A percentile compares a stretch with the other conserved stretches of the same genome.
phyloP scores from a whole-genome alignment of 2,329 filamentous ascomycete genomes.

The Huntiella abstrusa region DNA sequence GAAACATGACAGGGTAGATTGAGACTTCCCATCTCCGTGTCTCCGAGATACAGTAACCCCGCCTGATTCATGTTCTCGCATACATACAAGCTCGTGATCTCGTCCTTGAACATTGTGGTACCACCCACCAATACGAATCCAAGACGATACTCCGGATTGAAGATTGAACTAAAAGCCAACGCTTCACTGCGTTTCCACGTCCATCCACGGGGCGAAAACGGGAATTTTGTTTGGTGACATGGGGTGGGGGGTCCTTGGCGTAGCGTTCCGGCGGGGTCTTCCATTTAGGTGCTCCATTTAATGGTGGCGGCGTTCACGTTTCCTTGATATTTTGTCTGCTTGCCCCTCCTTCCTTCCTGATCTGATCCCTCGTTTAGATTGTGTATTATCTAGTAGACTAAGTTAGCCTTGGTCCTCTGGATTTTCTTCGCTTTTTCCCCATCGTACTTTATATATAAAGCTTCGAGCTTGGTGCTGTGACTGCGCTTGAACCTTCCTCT shows the following conservation, averaged over 20 bases:
- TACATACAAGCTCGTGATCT: too few relatives aligned
- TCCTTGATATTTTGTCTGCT: not conserved
- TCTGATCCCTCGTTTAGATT: not conserved
- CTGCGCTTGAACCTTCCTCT: conserved; percentile 11
- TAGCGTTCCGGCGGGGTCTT: not conserved
- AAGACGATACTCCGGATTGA: too few relatives aligned
- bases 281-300: conserved; percentile 4
- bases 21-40: too few relatives aligned
- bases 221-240: not conserved
- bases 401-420: not conserved
- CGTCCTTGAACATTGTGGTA: too few relatives aligned
- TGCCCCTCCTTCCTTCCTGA: too few relatives aligned
- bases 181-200: conserved; percentile 7
- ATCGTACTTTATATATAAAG: conserved; percentile 1
- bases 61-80: too few relatives aligned
- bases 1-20: not conserved
- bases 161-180: not conserved
- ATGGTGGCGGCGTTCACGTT: conserved; percentile 2
- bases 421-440: conserved; percentile 5
- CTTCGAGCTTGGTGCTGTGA: conserved; percentile 3
- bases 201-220: not conserved
- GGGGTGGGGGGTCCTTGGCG: not conserved
- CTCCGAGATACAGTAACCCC: too few relatives aligned
- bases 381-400: conserved; percentile 1
- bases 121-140: too few relatives aligned